Evolutionary conservation across 495 filamentous ascomycete species (phyloP), one percentile per base, ranked within the genome.

Genomic region (Xylaria longipes): DNA sequence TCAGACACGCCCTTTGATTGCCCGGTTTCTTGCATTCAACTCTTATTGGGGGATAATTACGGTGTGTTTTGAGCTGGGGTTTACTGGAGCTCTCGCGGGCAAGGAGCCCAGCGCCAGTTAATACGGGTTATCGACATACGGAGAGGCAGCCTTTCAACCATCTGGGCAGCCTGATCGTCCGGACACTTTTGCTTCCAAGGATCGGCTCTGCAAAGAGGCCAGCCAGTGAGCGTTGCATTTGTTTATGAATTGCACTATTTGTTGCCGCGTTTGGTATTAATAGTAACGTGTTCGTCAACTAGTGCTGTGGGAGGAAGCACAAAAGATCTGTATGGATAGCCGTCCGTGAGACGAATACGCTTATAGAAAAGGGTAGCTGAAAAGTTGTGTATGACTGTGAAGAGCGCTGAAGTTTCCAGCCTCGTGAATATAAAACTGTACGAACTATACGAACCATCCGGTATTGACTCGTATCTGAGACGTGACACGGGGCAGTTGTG

Each of bases 251-350:
- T 54, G 39, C 17, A 50, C 31, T 15, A 25, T 62, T 70, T 54
- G 33, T 37, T 63, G 27, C 66, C 22, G 22, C 20, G 50, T 69
- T 58, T 41, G 33, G 20, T n/a, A 29, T 25, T 25, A 45, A 35
- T 58, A 5, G 4, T 17, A 7, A 58, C 37, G 31, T 56, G 52
- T 56, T 56, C 52, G 17, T 20, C 22, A 15, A 41, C 50, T 20
- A 58, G 46, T 61, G 62, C 62, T 46, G 63, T 48, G 72, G 70
- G 70, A 74, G 71, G 73, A 70, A 71, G 71, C 25, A 73, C 73
- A 25, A 71, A 69, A 75, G 50, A 72, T 45, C 70, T 73, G 75
- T 70, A 75, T 61, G 66, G 70, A 75, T 70, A 77, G 46, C 29
- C 75, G 70, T 74, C 70, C 75, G 73, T 77, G 70, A 68, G 70